Evolutionary conservation across 2,329 filamentous ascomycete species (phyloP).

Genomic region (Lasiodiplodia gonubiensis): DNA sequence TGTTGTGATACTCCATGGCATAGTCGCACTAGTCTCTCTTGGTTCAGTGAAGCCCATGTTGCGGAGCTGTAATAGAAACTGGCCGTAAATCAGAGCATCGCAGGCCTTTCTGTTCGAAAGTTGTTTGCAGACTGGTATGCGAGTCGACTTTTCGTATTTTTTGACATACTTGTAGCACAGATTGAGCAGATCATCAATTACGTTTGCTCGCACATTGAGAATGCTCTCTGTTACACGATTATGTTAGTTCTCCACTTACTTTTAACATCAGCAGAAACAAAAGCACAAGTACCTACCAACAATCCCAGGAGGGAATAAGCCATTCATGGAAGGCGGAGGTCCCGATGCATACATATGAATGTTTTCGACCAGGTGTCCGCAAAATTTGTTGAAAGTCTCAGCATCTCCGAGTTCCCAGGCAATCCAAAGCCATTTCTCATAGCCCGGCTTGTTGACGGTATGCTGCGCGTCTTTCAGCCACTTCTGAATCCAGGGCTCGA

Average conservation of each 20-base stretch:
- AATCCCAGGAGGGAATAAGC: not conserved
- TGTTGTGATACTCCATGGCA: too few relatives aligned
- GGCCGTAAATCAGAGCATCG: too few relatives aligned
- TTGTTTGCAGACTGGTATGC: too few relatives aligned
- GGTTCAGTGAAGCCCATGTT: too few relatives aligned
- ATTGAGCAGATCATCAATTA: not conserved
- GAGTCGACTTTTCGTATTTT: not conserved
- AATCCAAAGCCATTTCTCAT: conserved; percentile 14
- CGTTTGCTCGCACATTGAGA: not conserved
- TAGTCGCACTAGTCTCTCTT: too few relatives aligned
- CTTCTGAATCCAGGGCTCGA: not conserved
- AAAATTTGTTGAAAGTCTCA: not conserved
- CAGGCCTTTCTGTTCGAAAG: too few relatives aligned
- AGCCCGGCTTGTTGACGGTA: not conserved
- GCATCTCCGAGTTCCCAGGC: not conserved
- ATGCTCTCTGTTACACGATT: not conserved
- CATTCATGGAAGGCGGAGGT: too few relatives aligned
- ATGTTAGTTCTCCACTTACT: not conserved
- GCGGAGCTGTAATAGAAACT: too few relatives aligned
- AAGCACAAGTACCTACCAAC: not conserved
- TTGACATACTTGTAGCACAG: not conserved
- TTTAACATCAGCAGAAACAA: not conserved
- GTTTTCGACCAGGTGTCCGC: not conserved
- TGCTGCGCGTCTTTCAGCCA: not conserved
- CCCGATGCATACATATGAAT: too few relatives aligned